phyloP scores from a whole-genome alignment of 1,284 basidiomycete genomes.

The Rhodotorula sp. region DNA sequence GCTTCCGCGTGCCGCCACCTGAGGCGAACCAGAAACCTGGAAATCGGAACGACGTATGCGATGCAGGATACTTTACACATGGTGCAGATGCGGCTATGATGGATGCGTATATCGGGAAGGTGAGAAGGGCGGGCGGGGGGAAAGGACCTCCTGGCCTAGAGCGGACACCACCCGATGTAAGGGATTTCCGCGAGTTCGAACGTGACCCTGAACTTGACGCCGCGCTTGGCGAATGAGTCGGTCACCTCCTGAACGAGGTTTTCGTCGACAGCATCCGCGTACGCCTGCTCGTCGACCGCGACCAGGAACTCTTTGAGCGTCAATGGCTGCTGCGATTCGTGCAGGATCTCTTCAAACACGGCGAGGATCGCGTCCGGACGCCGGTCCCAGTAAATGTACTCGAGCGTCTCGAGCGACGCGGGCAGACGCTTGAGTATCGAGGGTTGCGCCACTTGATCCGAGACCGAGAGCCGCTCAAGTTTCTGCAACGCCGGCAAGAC shows the following conservation, averaged over 20 bases:
- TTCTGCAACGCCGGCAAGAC: neutral
- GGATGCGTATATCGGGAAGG: neutral
- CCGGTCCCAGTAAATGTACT: conserved; percentile 8
- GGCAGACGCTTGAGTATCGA: neutral
- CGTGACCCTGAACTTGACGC: neutral
- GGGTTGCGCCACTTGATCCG: conserved; percentile 8
- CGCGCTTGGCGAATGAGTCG: neutral
- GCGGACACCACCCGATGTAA: neutral
- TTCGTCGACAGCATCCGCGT: neutral
- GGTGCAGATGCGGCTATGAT: neutral
- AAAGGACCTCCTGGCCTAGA: neutral
- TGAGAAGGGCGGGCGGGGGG: neutral
- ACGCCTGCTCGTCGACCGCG: conserved; percentile 13
- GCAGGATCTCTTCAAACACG: neutral
- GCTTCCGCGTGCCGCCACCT: too few relatives aligned
- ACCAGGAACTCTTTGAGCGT: neutral
- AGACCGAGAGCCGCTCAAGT: neutral
- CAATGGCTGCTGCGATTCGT: neutral
- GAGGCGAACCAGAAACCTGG: too few relatives aligned
- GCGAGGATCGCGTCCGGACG: neutral
- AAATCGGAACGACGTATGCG: neutral
- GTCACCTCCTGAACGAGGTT: neutral
- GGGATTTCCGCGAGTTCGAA: conserved; percentile 3
- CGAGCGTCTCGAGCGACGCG: neutral
- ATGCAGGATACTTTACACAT: neutral